A percentile compares a stretch with the other conserved stretches of the same genome.
Evolutionary conservation across 768 basidiomycete species (phyloP).

Genomic region (Tylopilus sp.): DNA sequence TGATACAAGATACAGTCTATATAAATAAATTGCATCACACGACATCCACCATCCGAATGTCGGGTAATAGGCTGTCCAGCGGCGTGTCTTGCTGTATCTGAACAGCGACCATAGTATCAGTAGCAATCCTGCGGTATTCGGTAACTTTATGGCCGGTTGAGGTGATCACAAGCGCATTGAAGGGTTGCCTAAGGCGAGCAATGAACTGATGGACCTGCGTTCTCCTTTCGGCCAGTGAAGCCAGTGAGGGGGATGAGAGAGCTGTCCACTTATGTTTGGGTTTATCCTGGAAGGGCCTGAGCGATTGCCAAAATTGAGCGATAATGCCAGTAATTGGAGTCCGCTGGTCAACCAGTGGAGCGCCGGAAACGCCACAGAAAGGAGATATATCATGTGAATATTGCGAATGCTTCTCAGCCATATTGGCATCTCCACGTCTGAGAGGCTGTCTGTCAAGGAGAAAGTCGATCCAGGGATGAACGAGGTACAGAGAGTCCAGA

Average conservation of each 20-base stretch:
- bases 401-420: too few relatives aligned
- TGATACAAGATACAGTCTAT: too few relatives aligned
- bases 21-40: not conserved
- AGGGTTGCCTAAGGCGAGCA: not conserved
- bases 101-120: not conserved
- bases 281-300: not conserved
- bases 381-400: too few relatives aligned
- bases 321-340: too few relatives aligned
- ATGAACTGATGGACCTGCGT: not conserved
- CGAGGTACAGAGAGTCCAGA: not conserved
- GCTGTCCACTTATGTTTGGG: not conserved
- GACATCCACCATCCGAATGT: not conserved
- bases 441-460: not conserved
- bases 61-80: not conserved
- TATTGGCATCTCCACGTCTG: too few relatives aligned
- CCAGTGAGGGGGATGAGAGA: not conserved
- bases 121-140: not conserved
- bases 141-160: not conserved
- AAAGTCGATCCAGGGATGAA: not conserved
- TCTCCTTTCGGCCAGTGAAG: not conserved
- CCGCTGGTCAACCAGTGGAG: too few relatives aligned
- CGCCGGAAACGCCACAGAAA: too few relatives aligned
- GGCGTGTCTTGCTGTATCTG: not conserved
- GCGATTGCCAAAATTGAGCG: not conserved
- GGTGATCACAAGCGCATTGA: not conserved